A percentile compares a stretch with the other conserved stretches of the same genome.
phyloP scores from a whole-genome alignment of 306 rosid genomes.

The Malus asiatica region DNA sequence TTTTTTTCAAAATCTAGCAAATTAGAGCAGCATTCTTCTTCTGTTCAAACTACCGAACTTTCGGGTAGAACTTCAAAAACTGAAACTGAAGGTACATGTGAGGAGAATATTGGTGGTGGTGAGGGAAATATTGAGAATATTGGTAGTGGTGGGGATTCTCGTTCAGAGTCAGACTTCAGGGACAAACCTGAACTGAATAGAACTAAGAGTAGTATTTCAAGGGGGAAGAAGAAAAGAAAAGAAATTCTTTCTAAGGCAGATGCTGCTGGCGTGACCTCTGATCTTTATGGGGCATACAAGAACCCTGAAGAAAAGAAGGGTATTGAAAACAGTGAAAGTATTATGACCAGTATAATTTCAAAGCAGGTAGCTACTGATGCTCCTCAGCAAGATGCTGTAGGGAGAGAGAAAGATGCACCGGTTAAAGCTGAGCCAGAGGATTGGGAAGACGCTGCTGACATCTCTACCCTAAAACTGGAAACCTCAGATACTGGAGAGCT shows the following conservation, averaged over 20 bases:
- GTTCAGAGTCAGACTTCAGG: conserved; percentile 30
- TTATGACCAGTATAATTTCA: conserved; percentile 16
- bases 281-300: conserved; percentile 92
- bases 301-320: conserved; percentile 88
- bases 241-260: conserved; percentile 81
- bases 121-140: conserved; percentile 37
- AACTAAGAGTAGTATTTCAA: conserved; percentile 34
- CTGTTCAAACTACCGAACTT: conserved; percentile 14
- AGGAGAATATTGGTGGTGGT: conserved; percentile 33
- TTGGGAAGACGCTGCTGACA: conserved; percentile 97
- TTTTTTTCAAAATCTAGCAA: conserved; percentile 19
- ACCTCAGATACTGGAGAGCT: conserved; percentile 30
- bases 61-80: conserved; percentile 27
- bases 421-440: conserved; percentile 73
- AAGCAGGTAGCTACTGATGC: conserved; percentile 37
- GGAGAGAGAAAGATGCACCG: conserved; percentile 27
- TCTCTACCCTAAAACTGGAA: conserved; percentile 64
- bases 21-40: conserved; percentile 31
- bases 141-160: conserved; percentile 21
- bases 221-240: conserved; percentile 47
- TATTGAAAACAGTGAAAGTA: conserved; percentile 27
- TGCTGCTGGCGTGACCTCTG: conserved; percentile 89
- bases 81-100: conserved; percentile 32
- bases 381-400: conserved; percentile 25
- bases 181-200: conserved; percentile 55